Base-by-base conservation (phyloP, 495 filamentous ascomycete genomes). In the Tuber indicum region DNA sequence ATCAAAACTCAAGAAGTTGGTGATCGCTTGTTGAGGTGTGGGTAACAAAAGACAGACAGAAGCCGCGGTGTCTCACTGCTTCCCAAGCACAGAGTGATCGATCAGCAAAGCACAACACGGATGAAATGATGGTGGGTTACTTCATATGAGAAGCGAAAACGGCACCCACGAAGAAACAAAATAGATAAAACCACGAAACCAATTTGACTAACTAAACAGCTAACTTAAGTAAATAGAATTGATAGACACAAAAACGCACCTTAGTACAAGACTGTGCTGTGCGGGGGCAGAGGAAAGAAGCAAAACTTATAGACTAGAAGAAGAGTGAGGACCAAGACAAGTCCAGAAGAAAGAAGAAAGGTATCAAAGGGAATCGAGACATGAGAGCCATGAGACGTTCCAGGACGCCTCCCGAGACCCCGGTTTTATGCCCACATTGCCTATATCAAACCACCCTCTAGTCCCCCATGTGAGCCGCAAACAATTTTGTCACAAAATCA, bases 1-100 rank as follows among this genome's bases (percentile, higher is more conserved):
- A 47, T 79, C 9, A 75, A 74, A 42, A 42, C n/a, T 49, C 72
- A 72, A 44, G 10, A 32, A 70, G 47, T 41, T 71, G 66, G 39
- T 70, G 43, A 76, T 7, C 26, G 6, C 1, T 4, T 14, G 4
- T 17, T 66, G 14, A 3, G n/a, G 17, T 16, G 12, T 3, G 1
- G 16, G 58, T 66, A 36, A 66, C 4, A 2, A 36, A 66, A 66
- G 12, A 6, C 14, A 17, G 26, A 36, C 12, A 66, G 58, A 36
- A n/a, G 32, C 7, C 26, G 3, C 26, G 26, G 26, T 66, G 5
- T 26, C 26, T 66, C 32, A 32, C 58, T 66, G 36, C 4, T 66
- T 66, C 58, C 58, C 26, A 32, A 66, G 26, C n/a, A 36, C 26
- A 0, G 26, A 36, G 16, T 36, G 32, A 32, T 66, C 58, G 12